These are phyloP conservation scores for Penicillium simplicissimum DNA, from an alignment of 495 filamentous ascomycete species.

Conservation along the genomic window DNA sequence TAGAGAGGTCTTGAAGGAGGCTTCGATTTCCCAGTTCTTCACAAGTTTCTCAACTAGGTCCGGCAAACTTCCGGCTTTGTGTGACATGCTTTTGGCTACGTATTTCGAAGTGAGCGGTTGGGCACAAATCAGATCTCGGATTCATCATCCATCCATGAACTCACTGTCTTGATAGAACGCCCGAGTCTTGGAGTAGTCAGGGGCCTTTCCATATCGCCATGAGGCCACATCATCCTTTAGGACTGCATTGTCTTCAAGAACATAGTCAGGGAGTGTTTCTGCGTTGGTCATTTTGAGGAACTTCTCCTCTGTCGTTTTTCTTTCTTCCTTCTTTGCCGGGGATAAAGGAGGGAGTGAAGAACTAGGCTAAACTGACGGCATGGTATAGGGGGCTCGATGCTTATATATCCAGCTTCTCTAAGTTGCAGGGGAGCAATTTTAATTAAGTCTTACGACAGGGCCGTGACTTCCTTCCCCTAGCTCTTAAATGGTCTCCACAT, in stretches of 20 bases:
- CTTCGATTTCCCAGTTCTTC: conserved; percentile 74
- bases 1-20: conserved; percentile 61
- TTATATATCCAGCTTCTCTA: background rate
- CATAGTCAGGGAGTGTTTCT: conserved; percentile 52
- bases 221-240: conserved; percentile 51
- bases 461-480: background rate
- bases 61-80: conserved; percentile 56
- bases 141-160: conserved; percentile 60
- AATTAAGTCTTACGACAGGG: background rate
- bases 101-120: background rate
- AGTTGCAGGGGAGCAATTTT: background rate
- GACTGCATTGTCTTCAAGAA: conserved; percentile 60
- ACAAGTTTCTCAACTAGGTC: conserved; percentile 66
- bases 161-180: conserved; percentile 52
- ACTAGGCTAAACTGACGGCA: background rate
- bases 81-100: conserved; percentile 28
- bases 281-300: background rate
- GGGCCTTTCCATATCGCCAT: conserved; percentile 60
- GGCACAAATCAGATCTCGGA: background rate
- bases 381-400: background rate
- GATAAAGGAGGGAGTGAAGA: background rate
- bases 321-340: too few species aligned
- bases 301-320: too few species aligned
- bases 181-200: conserved; percentile 62
- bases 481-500: too few species aligned